Base-by-base conservation (phyloP, 2,329 filamentous ascomycete genomes). In the Fusarium praegraminearum region DNA sequence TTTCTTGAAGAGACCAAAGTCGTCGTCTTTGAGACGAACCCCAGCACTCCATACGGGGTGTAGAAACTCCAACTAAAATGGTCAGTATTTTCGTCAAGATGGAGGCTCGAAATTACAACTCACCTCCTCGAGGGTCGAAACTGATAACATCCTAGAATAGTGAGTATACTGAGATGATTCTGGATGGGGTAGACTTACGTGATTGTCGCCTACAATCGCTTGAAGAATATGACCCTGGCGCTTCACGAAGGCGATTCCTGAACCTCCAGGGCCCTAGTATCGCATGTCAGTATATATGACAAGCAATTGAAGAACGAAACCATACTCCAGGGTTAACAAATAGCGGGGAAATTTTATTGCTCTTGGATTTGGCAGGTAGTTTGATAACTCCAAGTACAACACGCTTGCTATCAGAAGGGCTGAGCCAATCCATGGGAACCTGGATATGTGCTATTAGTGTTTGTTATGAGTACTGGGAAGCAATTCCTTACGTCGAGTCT, bases 31-130 rank as follows among this genome's bases (percentile, higher is more conserved):
- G 80, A 2, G 76, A 71, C 0, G 78, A 80, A 8, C 77, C 77
- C 83, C 85, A 88, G 71, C 86, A 88, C 51, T 86, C 83, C 16
- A 86, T 76, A 22, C 83, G 76, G 5, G 85, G 85, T 2, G 83
- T 79, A 4, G 85, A 85, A 10, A 82, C 79, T 6, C 85, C 84
- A 26, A 87, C 80, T 76, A 8, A 16, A 3, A 26, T 13, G 15
- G 10, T 59, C 5, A 33, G 51, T 62, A 44, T 52, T 45, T 18
- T 3, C 22, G 7, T 12, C 7, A 5, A 13, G 28, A 6, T 41
- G 4, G 6, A n/a, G 28, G 11, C 5, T 38, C 22, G 12, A 3
- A 15, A 6, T 4, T 24, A 15, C 3, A n/a, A 70, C 76, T 69
- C 60, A 78, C 81, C 76, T 22, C 85, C 85, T 24, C 85, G 80